Percentiles rank a stretch among this genome's conserved stretches.
These are phyloP conservation scores for cucumber (Cucumis sativus) DNA, from an alignment of 306 rosid genomes.

Conservation along the genomic window DNA sequence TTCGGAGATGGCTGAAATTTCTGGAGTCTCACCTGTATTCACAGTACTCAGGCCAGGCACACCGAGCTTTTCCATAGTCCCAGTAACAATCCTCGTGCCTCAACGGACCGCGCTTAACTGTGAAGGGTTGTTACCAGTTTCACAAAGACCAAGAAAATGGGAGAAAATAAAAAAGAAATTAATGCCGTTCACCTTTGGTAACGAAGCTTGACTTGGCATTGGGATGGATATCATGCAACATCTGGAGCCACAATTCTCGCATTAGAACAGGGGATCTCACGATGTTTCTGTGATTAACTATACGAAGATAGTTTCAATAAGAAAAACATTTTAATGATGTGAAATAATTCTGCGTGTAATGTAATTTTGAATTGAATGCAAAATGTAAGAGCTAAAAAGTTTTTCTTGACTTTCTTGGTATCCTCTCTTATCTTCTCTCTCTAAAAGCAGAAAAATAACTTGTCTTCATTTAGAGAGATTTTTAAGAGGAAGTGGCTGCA, in stretches of 20 bases:
- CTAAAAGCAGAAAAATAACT: background rate
- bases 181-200: slow-evolving; percentile 55
- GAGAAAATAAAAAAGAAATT: background rate
- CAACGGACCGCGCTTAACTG: slow-evolving; percentile 97
- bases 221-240: slow-evolving; percentile 93
- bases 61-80: slow-evolving; percentile 99
- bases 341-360: background rate
- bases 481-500: background rate
- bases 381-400: background rate
- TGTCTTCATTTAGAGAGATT: background rate
- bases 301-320: slow-evolving; percentile 29
- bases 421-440: background rate
- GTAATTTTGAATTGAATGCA: background rate
- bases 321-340: background rate
- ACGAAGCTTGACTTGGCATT: slow-evolving; percentile 59
- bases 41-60: slow-evolving; percentile 92
- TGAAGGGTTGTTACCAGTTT: slow-evolving; percentile 17
- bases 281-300: slow-evolving; percentile 97
- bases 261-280: slow-evolving; percentile 85
- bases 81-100: slow-evolving; percentile 93
- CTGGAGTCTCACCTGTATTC: slow-evolving; percentile 60
- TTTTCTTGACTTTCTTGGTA: background rate
- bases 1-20: no score
- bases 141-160: background rate
- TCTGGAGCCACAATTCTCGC: slow-evolving; percentile 98